These are phyloP conservation scores for Pezicula carpinea DNA, from an alignment of 2,329 filamentous ascomycete species.

Conservation along the genomic window DNA sequence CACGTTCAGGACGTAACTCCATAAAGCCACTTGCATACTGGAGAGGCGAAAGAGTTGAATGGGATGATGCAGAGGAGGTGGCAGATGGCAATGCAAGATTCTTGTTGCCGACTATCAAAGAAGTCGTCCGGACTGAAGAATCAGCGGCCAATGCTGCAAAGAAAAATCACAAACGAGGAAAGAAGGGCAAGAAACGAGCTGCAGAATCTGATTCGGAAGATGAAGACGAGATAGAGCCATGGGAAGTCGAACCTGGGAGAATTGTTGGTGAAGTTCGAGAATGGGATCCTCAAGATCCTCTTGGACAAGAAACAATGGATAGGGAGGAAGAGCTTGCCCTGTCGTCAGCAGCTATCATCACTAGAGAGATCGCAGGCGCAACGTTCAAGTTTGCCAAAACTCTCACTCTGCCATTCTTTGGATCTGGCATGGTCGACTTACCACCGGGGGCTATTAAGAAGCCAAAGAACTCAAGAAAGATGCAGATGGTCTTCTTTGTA, in stretches of 20 bases:
- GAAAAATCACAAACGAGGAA: conserved; percentile 18
- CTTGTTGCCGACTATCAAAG: conserved; percentile 66
- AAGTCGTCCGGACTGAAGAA: conserved; percentile 71
- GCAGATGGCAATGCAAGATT: conserved; percentile 50
- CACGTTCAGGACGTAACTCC: conserved; percentile 73
- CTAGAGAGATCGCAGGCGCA: conserved; percentile 55
- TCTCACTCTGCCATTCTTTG: conserved; percentile 78
- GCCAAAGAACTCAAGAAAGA: conserved; percentile 87
- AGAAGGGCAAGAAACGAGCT: conserved; percentile 21
- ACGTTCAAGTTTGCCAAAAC: conserved; percentile 89
- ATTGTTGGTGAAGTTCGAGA: conserved; percentile 59
- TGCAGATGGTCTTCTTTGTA: conserved; percentile 97
- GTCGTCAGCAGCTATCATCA: conserved; percentile 45
- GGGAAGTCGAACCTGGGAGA: conserved; percentile 64
- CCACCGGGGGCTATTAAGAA: conserved; percentile 79
- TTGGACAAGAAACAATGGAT: conserved; percentile 48
- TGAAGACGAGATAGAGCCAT: conserved; percentile 58
- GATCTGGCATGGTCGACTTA: conserved; percentile 83
- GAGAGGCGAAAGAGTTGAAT: conserved; percentile 77
- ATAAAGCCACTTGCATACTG: conserved; percentile 79
- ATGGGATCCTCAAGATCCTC: conserved; percentile 59
- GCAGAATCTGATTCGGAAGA: conserved; percentile 37
- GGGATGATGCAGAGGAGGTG: conserved; percentile 53
- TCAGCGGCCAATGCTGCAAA: conserved; percentile 33
- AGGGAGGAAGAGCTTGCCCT: conserved; percentile 51